phyloP scores from a whole-genome alignment of 129 eudicot species.

The Dittrichia graveolens region DNA sequence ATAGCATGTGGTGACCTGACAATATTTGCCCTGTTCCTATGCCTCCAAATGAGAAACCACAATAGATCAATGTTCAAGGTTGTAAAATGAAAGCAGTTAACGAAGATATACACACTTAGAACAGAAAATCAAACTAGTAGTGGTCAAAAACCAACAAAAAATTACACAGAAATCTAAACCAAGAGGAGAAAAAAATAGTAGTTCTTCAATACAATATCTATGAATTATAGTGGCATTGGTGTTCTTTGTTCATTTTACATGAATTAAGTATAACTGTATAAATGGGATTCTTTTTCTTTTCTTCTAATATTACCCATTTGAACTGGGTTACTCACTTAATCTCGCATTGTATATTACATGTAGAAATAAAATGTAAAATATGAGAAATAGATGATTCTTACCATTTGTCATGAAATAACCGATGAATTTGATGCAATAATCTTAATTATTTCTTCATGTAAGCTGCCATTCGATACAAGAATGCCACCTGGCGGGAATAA shows the following conservation, averaged over 20 bases:
- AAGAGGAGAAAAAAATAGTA: background rate
- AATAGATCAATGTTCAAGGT: too few relatives aligned
- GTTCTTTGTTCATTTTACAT: background rate
- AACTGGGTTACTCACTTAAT: background rate
- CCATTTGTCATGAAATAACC: conserved; percentile 32
- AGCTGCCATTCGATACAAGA: conserved; percentile 65
- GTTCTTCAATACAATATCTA: background rate
- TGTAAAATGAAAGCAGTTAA: too few relatives aligned
- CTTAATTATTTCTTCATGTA: conserved; percentile 61
- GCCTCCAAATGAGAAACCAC: too few relatives aligned
- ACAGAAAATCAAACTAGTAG: too few relatives aligned
- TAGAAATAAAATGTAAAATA: background rate
- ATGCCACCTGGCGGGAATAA: conserved; percentile 79
- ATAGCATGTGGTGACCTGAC: too few relatives aligned
- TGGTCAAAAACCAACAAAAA: too few relatives aligned
- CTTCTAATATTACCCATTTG: background rate
- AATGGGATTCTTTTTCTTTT: background rate
- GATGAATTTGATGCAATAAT: conserved; percentile 58
- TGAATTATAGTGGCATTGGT: background rate
- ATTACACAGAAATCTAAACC: too few relatives aligned
- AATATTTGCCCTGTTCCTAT: too few relatives aligned
- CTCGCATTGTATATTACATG: conserved; percentile 16
- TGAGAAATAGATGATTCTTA: background rate
- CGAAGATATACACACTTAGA: too few relatives aligned
- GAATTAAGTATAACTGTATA: background rate